These are phyloP conservation scores for Pythium sukuiense DNA, from an alignment of 352 stramenopile species.

Conservation along the genomic window DNA sequence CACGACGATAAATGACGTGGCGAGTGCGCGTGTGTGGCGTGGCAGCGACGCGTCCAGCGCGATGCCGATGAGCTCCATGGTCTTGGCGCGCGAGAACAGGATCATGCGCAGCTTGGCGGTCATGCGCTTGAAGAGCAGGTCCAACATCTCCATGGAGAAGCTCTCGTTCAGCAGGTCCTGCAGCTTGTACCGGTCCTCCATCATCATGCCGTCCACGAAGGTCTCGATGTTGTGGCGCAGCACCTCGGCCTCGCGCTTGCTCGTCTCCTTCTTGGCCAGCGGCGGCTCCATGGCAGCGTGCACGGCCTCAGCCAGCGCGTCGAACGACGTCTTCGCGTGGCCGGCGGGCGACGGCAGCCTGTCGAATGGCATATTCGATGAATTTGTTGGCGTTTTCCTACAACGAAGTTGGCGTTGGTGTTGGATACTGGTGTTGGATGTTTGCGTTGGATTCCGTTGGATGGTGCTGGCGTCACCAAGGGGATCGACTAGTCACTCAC, in stretches of 20 bases:
- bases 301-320: slow-evolving; percentile 12
- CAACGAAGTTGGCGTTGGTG: neutral
- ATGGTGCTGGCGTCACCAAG: neutral
- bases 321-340: slow-evolving; percentile 6
- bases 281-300: slow-evolving; percentile 24
- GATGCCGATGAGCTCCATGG: slow-evolving; percentile 68
- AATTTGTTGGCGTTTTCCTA: neutral
- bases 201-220: slow-evolving; percentile 84
- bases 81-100: slow-evolving; percentile 70
- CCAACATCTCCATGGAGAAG: slow-evolving; percentile 83
- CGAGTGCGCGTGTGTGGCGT: slow-evolving; percentile 68
- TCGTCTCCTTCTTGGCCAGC: slow-evolving; percentile 32
- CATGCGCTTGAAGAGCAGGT: slow-evolving; percentile 87
- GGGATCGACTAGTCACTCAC: neutral
- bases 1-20: slow-evolving; percentile 78
- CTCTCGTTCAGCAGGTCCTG: slow-evolving; percentile 75
- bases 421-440: neutral
- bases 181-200: slow-evolving; percentile 54
- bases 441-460: neutral
- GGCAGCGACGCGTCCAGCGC: slow-evolving; percentile 52
- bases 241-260: slow-evolving; percentile 52
- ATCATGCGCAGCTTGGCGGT: slow-evolving; percentile 72
- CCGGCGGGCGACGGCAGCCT: neutral
- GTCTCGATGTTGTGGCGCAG: slow-evolving; percentile 76
- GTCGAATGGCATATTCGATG: neutral